A percentile compares a stretch with the other conserved stretches of the same genome.
Evolutionary conservation across 1,139 yeast genomes (phyloP).

Genomic region (Debaryomyces udenii): DNA sequence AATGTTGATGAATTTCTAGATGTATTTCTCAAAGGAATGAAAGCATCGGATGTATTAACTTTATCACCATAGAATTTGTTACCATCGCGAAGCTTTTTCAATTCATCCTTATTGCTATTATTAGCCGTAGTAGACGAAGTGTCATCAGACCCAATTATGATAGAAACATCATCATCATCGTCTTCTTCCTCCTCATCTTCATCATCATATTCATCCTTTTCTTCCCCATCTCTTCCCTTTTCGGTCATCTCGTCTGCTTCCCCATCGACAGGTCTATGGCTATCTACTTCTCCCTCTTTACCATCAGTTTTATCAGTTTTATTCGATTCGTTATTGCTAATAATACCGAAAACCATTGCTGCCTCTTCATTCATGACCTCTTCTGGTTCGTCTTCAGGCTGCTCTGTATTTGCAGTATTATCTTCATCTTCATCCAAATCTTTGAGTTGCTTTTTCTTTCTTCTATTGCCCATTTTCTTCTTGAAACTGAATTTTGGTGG

Average conservation of each 20-base stretch:
- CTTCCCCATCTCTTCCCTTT: constrained; percentile 16
- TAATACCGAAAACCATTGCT: constrained; percentile 51
- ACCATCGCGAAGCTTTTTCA: constrained; percentile 13
- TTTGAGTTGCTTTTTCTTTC: not conserved
- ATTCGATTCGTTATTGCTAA: constrained; percentile 19
- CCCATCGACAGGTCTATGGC: constrained; percentile 11
- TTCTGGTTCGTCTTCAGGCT: not conserved
- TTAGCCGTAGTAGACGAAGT: constrained; percentile 27
- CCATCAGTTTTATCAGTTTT: constrained; percentile 1
- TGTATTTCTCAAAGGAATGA: constrained; percentile 17
- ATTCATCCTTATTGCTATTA: constrained; percentile 11
- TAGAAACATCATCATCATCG: constrained; percentile 47
- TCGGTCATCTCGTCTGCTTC: constrained; percentile 20
- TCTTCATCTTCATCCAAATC: constrained; percentile 11
- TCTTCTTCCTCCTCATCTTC: constrained; percentile 37
- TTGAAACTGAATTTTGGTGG: constrained; percentile 49
- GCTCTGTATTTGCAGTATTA: not conserved
- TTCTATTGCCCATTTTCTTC: constrained; percentile 26
- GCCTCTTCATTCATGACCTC: constrained; percentile 22
- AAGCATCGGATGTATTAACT: constrained; percentile 24
- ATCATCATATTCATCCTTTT: constrained; percentile 24
- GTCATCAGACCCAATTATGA: constrained; percentile 46
- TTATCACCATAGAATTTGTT: constrained; percentile 11
- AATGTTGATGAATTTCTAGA: constrained; percentile 28
- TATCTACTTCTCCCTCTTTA: constrained; percentile 9